phyloP scores from a whole-genome alignment of 169 alveolate genomes.

The Plasmodium blacklocki region DNA sequence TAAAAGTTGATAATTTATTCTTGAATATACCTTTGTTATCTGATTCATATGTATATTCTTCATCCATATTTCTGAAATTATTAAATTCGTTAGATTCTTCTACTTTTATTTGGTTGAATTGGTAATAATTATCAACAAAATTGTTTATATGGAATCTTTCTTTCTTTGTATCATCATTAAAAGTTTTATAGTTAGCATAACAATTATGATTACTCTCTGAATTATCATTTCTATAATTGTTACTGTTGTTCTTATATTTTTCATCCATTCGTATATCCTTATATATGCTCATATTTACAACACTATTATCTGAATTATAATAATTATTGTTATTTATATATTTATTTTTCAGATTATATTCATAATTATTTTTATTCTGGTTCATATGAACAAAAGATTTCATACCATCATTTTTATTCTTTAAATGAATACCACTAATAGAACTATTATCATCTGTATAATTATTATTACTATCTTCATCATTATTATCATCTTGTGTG shows the following conservation, averaged over 20 bases:
- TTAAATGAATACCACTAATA: constrained; percentile 7
- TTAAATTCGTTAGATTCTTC: constrained; percentile 17
- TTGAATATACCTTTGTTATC: constrained; percentile 9
- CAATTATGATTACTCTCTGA: not conserved
- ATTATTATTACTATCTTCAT: constrained; percentile 4
- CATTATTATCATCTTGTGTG: constrained; percentile 10
- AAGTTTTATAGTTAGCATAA: not conserved
- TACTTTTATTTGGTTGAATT: constrained; percentile 16
- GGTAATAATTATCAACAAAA: constrained; percentile 15
- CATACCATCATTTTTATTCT: constrained; percentile 12
- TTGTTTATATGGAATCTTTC: constrained; percentile 27
- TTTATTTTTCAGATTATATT: constrained; percentile 17
- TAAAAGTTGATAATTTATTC: constrained; percentile 4
- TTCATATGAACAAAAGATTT: constrained; percentile 30
- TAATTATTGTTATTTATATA: constrained; percentile 10
- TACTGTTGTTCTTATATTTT: constrained; percentile 1
- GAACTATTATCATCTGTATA: constrained; percentile 8
- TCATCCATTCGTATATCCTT: constrained; percentile 48
- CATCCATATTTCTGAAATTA: constrained; percentile 15
- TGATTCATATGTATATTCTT: not conserved
- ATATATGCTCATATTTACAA: constrained; percentile 30
- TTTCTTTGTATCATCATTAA: not conserved
- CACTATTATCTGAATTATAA: constrained; percentile 1
- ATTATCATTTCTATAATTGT: not conserved
- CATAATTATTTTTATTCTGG: constrained; percentile 20